Percentiles rank a stretch among this genome's conserved stretches.
phyloP scores from a whole-genome alignment of 140 eudicot species.

The Bidens hawaiensis region DNA sequence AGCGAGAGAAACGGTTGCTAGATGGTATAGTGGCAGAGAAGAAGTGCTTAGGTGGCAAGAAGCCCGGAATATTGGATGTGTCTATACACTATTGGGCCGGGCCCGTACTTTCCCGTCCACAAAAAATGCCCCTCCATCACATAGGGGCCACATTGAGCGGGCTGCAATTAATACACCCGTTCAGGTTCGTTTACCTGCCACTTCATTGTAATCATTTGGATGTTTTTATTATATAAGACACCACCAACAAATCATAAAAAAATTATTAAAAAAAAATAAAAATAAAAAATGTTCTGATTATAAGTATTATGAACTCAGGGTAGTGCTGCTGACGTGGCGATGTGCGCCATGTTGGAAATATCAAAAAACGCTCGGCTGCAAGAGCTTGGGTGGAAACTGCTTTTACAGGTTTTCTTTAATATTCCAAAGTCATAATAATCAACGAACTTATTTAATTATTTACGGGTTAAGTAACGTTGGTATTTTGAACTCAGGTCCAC shows the following conservation, averaged over 20 bases:
- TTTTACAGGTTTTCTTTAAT: slow-evolving; percentile 61
- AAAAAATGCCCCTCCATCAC: slow-evolving; percentile 29
- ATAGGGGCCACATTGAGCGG: slow-evolving; percentile 76
- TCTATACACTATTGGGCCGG: slow-evolving; percentile 83
- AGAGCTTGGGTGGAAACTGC: slow-evolving; percentile 91
- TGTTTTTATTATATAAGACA: too few relatives aligned
- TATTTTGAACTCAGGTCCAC: slow-evolving; percentile 62
- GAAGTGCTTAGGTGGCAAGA: slow-evolving; percentile 91
- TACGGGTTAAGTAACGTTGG: neutral
- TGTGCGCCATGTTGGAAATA: slow-evolving; percentile 97
- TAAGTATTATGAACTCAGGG: slow-evolving; percentile 51
- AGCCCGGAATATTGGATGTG: slow-evolving; percentile 45
- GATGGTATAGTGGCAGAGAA: slow-evolving; percentile 82
- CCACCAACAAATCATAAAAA: too few relatives aligned
- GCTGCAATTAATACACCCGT: slow-evolving; percentile 99
- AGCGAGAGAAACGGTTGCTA: slow-evolving; percentile 83
- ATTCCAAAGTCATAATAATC: neutral
- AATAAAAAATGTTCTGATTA: neutral
- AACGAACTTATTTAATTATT: neutral
- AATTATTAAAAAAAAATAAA: too few relatives aligned
- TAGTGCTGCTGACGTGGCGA: slow-evolving; percentile 99
- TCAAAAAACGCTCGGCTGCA: slow-evolving; percentile 52
- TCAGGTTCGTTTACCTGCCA: slow-evolving; percentile 50
- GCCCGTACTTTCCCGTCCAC: slow-evolving; percentile 78
- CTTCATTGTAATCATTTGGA: neutral